Base-by-base conservation (phyloP, 176 grass and related monocot genomes). In the Musa acuminata region DNA sequence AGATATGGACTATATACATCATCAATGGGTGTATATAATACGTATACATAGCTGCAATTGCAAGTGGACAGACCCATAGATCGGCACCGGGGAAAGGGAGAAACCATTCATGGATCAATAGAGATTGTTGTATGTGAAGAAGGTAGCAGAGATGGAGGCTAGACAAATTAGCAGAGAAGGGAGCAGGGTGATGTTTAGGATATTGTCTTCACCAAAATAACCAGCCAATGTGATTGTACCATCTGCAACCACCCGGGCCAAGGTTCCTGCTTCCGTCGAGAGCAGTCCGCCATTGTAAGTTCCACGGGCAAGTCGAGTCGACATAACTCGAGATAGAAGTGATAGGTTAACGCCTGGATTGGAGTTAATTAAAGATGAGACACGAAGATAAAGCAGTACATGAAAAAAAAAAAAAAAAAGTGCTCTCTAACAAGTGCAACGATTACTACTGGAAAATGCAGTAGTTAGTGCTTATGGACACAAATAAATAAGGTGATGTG, bases 231-330 rank as follows among this genome's bases (percentile, higher is more conserved):
- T 98, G 49, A 93, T 98, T 0, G 90, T 98, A 1, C 62, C 90
- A 53, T 98, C 94, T 10, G 94, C 90, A 14, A 93, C 12, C n/a
- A 93, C 90, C 67, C 94, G 90, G 55, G 90, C 90, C 68, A 93
- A 76, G 1, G 95, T 91, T 23, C 95, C 95, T 1, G 88, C 95
- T 75, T 91, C 95, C 0, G 95, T 99, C 2, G 88, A 99, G 9
- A 99, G 83, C 75, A 98, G 84, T 1, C 88, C 94, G 8, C 94
- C 94, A 7, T 98, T 98, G 76, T 89, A 98, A 51, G 95, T 99
- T 54, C 95, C 95, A 65, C 80, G 76, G 5, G 95, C 85, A 14
- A 99, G 88, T 71, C 90, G 79, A 1, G 90, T 94, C 43, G 95
- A 99, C 95, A 99, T 99, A 25, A 99, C 95, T 69, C 84, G 73